Conservation (phyloP, 108 stramenopile genomes). For the Bacterosira constricta region DNA sequence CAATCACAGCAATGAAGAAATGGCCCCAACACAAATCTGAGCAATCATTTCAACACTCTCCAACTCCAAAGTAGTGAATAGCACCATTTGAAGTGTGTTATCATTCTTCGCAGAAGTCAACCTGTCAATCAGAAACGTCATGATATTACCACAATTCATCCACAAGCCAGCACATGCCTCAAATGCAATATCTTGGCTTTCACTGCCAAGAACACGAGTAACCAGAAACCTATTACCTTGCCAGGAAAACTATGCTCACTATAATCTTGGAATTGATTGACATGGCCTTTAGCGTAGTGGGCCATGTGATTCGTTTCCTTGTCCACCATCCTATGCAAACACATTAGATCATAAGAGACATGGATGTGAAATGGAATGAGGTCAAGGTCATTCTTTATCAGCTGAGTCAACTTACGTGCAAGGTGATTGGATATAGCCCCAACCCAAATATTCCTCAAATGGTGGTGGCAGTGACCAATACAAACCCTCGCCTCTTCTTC, state of each 20-base stretch:
- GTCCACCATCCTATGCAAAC: too few species aligned
- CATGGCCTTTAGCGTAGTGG: too few species aligned
- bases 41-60: neutral
- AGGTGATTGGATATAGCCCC: neutral
- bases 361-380: too few species aligned
- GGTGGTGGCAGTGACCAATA: neutral
- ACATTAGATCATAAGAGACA: too few species aligned
- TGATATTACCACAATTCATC: neutral
- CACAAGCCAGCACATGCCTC: neutral
- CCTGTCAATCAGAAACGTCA: too few species aligned
- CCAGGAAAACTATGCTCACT: too few species aligned
- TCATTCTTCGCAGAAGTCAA: neutral
- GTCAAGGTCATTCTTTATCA: too few species aligned
- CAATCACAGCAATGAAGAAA: neutral
- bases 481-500: too few species aligned
- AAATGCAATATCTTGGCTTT: neutral
- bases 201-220: neutral
- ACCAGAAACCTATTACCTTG: neutral
- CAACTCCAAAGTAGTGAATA: neutral
- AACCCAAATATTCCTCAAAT: neutral
- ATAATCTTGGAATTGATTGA: too few species aligned
- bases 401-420: neutral
- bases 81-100: neutral
- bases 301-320: too few species aligned
- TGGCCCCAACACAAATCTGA: neutral